These are phyloP conservation scores for Arctostaphylos glauca DNA, from an alignment of 148 eudicot species.

Conservation along the genomic window DNA sequence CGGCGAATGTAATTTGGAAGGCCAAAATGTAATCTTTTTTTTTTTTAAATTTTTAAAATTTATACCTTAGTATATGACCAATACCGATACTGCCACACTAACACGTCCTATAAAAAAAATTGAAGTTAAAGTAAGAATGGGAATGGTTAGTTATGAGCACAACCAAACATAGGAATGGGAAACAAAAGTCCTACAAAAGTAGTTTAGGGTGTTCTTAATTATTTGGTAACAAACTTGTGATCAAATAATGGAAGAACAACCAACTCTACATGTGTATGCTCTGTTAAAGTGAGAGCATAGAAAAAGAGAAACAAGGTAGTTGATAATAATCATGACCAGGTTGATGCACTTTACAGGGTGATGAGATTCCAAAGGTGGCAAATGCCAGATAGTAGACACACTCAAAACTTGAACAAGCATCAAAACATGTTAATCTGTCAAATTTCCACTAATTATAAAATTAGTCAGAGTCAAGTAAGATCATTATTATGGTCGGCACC, in stretches of 20 bases:
- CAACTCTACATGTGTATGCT: neutral
- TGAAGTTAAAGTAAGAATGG: too few relatives aligned
- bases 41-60: too few relatives aligned
- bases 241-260: neutral
- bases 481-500: neutral
- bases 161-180: too few relatives aligned
- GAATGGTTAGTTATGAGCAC: too few relatives aligned
- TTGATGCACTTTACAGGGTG: constrained; percentile 11
- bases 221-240: neutral
- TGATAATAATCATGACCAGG: neutral
- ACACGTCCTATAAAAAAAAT: too few relatives aligned
- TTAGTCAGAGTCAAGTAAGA: neutral
- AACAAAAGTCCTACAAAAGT: too few relatives aligned
- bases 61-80: too few relatives aligned
- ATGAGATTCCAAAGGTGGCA: neutral
- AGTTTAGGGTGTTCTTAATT: neutral
- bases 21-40: too few relatives aligned
- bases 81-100: too few relatives aligned
- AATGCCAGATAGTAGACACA: neutral
- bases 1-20: too few relatives aligned
- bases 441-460: neutral
- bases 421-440: constrained; percentile 4
- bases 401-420: neutral
- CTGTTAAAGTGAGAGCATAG: neutral
- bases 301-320: neutral